phyloP scores from a whole-genome alignment of 2,329 filamentous ascomycete genomes.

The Fusarium sp. region DNA sequence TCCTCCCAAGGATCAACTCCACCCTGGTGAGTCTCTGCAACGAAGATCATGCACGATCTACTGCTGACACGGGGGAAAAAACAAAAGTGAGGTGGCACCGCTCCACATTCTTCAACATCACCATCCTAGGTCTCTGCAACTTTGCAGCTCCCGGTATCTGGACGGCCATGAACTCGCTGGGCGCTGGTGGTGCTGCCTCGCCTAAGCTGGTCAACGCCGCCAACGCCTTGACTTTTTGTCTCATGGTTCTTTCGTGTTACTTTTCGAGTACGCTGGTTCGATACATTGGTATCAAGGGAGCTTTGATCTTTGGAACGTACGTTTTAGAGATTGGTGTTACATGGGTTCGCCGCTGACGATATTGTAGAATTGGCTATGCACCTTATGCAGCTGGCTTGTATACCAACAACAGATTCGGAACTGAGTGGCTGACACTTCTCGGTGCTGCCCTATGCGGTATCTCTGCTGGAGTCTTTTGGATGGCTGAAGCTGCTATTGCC shows the following conservation, averaged over 20 bases:
- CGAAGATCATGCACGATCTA: not conserved
- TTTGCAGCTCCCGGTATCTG: slow-evolving; percentile 78
- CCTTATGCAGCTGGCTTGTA: slow-evolving; percentile 78
- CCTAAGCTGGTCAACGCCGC: slow-evolving; percentile 76
- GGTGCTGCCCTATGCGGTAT: slow-evolving; percentile 77
- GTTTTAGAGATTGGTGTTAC: slow-evolving; percentile 26
- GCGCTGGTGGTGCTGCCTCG: slow-evolving; percentile 72
- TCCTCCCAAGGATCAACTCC: slow-evolving; percentile 46
- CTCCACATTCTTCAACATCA: slow-evolving; percentile 78
- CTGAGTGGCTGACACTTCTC: slow-evolving; percentile 74
- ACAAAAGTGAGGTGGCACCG: slow-evolving; percentile 73
- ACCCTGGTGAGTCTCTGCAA: slow-evolving; percentile 36
- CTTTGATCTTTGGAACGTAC: slow-evolving; percentile 75
- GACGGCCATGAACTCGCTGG: slow-evolving; percentile 78
- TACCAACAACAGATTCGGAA: slow-evolving; percentile 76
- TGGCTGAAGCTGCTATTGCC: slow-evolving; percentile 78
- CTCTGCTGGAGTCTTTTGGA: slow-evolving; percentile 80
- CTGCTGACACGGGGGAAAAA: not conserved
- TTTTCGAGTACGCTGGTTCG: slow-evolving; percentile 72
- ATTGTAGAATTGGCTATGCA: slow-evolving; percentile 69
- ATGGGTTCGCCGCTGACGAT: slow-evolving; percentile 1
- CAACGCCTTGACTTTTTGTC: slow-evolving; percentile 76
- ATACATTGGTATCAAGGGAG: slow-evolving; percentile 76
- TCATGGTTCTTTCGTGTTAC: slow-evolving; percentile 78
- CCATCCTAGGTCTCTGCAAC: slow-evolving; percentile 77